phyloP scores from a whole-genome alignment of 2,329 filamentous ascomycete genomes.

The Claviceps cyperi region DNA sequence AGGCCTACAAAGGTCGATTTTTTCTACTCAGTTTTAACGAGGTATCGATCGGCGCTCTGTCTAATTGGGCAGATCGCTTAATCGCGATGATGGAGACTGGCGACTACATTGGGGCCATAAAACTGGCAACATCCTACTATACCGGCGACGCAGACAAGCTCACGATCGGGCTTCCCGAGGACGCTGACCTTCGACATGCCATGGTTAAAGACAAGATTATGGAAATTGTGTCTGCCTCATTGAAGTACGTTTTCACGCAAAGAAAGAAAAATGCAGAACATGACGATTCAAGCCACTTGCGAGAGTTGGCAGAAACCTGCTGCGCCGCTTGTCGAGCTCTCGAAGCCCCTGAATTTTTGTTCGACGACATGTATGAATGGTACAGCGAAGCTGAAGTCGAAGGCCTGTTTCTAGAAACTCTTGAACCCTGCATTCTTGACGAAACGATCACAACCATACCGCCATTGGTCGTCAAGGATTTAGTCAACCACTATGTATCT shows the following conservation, averaged over 20 bases:
- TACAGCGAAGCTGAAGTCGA: constrained; percentile 65
- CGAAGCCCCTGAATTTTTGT: constrained; percentile 67
- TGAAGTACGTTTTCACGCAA: constrained; percentile 75
- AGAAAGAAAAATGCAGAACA: constrained; percentile 32
- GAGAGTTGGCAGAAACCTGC: constrained; percentile 67
- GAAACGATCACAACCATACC: constrained; percentile 61
- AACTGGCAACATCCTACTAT: constrained; percentile 84
- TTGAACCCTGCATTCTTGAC: constrained; percentile 80
- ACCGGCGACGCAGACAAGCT: constrained; percentile 83
- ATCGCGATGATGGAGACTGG: constrained; percentile 91
- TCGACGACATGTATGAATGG: constrained; percentile 80
- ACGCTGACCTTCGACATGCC: constrained; percentile 56
- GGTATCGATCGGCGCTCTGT: constrained; percentile 76
- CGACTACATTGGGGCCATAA: constrained; percentile 87
- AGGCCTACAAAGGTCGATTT: constrained; percentile 81
- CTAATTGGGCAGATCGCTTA: constrained; percentile 92
- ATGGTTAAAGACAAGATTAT: constrained; percentile 81
- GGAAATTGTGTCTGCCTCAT: constrained; percentile 84
- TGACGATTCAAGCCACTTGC: constrained; percentile 45
- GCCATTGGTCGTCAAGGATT: constrained; percentile 68
- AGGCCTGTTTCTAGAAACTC: constrained; percentile 69
- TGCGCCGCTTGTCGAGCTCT: constrained; percentile 73
- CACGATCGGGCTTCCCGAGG: constrained; percentile 83
- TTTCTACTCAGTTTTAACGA: constrained; percentile 93
- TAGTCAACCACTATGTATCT: constrained; percentile 68